Conservation (phyloP, 192 early-diverging fungal species). For the Podila minutissima region DNA sequence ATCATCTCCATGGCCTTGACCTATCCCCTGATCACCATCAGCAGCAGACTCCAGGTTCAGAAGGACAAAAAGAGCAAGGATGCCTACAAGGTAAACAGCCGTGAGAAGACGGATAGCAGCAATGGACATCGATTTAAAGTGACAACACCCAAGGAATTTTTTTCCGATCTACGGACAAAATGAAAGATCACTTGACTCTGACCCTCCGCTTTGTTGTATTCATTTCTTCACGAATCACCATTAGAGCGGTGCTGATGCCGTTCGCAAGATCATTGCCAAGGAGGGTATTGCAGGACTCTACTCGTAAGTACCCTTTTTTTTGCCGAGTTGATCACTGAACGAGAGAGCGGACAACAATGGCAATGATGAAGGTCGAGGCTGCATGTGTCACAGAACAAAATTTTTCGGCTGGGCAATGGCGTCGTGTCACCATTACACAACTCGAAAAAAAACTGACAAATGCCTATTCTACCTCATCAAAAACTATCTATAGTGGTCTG, state of each 20-base stretch:
- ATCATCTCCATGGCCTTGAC: constrained; percentile 94
- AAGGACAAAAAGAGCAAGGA: constrained; percentile 67
- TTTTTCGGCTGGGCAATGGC: not conserved
- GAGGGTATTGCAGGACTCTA: constrained; percentile 93
- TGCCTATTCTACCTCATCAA: not conserved
- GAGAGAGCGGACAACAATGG: not conserved
- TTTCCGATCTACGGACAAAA: not conserved
- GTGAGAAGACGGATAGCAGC: not conserved
- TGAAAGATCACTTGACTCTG: not conserved
- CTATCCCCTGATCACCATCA: constrained; percentile 88
- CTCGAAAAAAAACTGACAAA: too few relatives aligned
- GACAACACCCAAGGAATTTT: not conserved
- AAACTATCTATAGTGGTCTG: constrained; percentile 73
- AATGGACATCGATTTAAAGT: constrained; percentile 24
- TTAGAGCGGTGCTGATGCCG: constrained; percentile 74
- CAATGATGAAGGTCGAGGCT: too few relatives aligned
- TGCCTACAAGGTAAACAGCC: constrained; percentile 66
- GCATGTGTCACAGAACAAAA: too few relatives aligned
- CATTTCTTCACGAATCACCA: not conserved
- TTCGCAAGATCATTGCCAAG: constrained; percentile 87
- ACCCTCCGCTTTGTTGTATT: not conserved
- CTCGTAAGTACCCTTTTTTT: constrained; percentile 66
- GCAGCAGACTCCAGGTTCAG: constrained; percentile 84
- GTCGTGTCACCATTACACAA: too few relatives aligned
- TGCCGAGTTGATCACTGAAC: not conserved